A percentile compares a stretch with the other conserved stretches of the same genome.
Evolutionary conservation across 805 yeast genomes (phyloP).

Genomic region (Saccharomycopsis sp.): DNA sequence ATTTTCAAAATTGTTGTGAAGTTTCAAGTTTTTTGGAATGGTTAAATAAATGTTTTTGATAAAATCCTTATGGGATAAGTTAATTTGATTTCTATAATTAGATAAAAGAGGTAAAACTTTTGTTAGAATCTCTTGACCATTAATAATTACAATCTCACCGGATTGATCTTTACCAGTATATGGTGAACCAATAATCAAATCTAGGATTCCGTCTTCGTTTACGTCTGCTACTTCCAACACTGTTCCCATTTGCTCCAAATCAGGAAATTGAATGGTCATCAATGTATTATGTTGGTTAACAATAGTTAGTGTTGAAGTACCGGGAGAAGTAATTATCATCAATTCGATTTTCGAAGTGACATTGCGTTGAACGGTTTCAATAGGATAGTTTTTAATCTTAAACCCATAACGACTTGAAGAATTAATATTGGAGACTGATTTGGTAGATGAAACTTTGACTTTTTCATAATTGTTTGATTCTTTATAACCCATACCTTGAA

Average conservation of each 20-base stretch:
- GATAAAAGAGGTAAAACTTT: slow-evolving; percentile 5
- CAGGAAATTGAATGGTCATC: slow-evolving; percentile 22
- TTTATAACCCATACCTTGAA: slow-evolving; percentile 14
- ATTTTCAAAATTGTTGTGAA: slow-evolving; percentile 28
- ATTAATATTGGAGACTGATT: neutral
- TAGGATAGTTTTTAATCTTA: neutral
- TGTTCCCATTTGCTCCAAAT: slow-evolving; percentile 34
- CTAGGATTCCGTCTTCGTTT: slow-evolving; percentile 30
- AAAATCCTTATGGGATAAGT: neutral
- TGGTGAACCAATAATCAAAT: slow-evolving; percentile 36
- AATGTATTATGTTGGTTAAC: slow-evolving; percentile 23
- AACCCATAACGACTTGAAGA: slow-evolving; percentile 3
- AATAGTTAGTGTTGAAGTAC: slow-evolving; percentile 33
- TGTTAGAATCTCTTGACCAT: slow-evolving; percentile 21
- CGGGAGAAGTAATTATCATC: slow-evolving; percentile 43
- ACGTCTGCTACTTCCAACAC: slow-evolving; percentile 25
- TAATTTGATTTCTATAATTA: neutral
- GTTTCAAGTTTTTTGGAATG: slow-evolving; percentile 19
- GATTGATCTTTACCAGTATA: slow-evolving; percentile 22
- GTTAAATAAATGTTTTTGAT: neutral
- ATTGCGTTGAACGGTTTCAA: slow-evolving; percentile 7
- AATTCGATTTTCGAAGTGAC: slow-evolving; percentile 24
- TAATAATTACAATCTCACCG: slow-evolving; percentile 28
- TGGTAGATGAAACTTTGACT: neutral
- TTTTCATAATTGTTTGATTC: no score